These are phyloP conservation scores for Lactuca saligna DNA, from an alignment of 129 eudicot genomes.

Conservation along the genomic window DNA sequence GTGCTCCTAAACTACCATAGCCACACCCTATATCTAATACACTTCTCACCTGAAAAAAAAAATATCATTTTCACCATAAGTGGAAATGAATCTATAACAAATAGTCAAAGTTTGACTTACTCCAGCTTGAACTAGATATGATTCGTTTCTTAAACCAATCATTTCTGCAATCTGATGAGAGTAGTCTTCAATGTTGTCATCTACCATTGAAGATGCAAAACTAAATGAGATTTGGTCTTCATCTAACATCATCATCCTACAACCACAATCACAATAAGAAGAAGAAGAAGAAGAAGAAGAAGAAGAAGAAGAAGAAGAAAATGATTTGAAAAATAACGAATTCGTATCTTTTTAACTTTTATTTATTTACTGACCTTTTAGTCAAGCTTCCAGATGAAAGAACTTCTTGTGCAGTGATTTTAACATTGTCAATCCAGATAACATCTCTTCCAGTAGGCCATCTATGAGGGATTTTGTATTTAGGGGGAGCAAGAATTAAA, in stretches of 20 bases:
- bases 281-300: not conserved
- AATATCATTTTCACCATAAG: not conserved
- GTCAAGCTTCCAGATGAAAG: constrained; percentile 96
- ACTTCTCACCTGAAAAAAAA: constrained; percentile 68
- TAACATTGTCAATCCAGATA: constrained; percentile 95
- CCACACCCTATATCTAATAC: constrained; percentile 96
- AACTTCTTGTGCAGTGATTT: constrained; percentile 91
- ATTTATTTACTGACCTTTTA: constrained; percentile 54
- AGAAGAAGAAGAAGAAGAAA: not conserved
- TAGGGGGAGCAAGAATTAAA: constrained; percentile 71
- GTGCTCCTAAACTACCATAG: constrained; percentile 97
- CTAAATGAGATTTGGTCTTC: constrained; percentile 97
- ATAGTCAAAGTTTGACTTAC: constrained; percentile 47
- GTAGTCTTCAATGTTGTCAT: constrained; percentile 85
- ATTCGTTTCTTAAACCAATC: constrained; percentile 89
- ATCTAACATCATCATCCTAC: constrained; percentile 98
- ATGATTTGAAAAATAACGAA: too few relatives aligned
- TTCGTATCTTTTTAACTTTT: not conserved
- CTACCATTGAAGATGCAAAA: constrained; percentile 72
- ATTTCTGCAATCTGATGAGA: constrained; percentile 98
- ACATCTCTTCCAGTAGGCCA: constrained; percentile 99
- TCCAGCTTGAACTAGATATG: constrained; percentile 87
- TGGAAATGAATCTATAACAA: not conserved
- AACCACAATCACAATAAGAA: not conserved
- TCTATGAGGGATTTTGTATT: constrained; percentile 81